Evolutionary conservation across 2,329 filamentous ascomycete species (phyloP), one percentile per base, ranked within the genome.

Genomic region (Capronia epimyces): DNA sequence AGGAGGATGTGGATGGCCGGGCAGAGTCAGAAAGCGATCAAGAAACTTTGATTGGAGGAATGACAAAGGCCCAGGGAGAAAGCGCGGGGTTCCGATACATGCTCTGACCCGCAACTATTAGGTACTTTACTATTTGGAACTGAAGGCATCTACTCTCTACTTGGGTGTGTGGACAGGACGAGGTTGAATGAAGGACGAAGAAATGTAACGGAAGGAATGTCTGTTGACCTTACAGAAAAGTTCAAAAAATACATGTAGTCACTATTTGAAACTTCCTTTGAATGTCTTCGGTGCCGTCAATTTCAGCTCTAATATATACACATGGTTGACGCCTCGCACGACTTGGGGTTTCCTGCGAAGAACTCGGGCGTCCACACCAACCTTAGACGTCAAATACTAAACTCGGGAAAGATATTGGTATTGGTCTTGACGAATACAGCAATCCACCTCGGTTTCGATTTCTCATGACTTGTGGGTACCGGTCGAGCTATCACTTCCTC

Each of bases 31-130:
- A 62, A 50, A 8, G 60, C 53, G 22, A 62, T 63, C 44, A 78
- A 77, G 58, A 76, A 55, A 77, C 78, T 67, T 53, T 78, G 52
- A 56, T 55, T 21, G 50, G 56, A 3, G 36, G 47, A 5, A 34
- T 24, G 13, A 51, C 36, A 25, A 56, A 56, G 36, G 21, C 46
- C 43, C 18, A 43, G n/a, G 31, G 15, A n/a, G 47, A 46, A 22
- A 49, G 40, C 22, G 48, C 34, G 3, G 52, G 49, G 10, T 59
- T 57, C 27, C 43, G 51, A 20, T 59, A 55, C 39, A 57, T 59
- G 51, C 43, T 57, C 18, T 57, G 46, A 59, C 12, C 31, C 12
- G 25, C 12, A 18, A 15, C n/a, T n/a, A n/a, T n/a, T n/a, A n/a
- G n/a, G n/a, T 31, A 41, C 39, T 20, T 32, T 32, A 32, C 21